Percentiles rank a stretch among this genome's conserved stretches.
Evolutionary conservation across 441 rosid genomes (phyloP).

Genomic region (Euphorbia corollata): DNA sequence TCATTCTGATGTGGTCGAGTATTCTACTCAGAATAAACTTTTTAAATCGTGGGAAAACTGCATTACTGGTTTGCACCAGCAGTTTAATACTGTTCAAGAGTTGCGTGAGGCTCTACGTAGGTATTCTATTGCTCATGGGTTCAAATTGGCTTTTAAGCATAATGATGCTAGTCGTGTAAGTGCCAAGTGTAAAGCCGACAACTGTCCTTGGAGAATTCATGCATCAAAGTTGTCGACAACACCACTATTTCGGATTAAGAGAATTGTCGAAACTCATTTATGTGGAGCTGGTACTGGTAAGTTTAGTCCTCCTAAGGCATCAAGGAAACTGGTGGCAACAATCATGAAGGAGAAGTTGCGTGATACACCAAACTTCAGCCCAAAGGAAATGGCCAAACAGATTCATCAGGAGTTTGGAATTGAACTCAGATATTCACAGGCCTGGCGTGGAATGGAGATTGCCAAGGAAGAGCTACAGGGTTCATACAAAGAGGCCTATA

Average conservation of each 20-base stretch:
- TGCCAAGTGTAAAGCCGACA: slow-evolving; percentile 38
- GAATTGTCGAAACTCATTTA: slow-evolving; percentile 30
- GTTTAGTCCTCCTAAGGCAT: slow-evolving; percentile 24
- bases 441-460: slow-evolving; percentile 48
- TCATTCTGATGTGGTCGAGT: slow-evolving; percentile 1
- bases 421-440: slow-evolving; percentile 41
- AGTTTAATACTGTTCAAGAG: slow-evolving; percentile 40
- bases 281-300: slow-evolving; percentile 31
- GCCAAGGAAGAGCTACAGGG: slow-evolving; percentile 45
- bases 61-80: slow-evolving; percentile 47
- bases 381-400: slow-evolving; percentile 42
- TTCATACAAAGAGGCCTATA: slow-evolving; percentile 38
- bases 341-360: slow-evolving; percentile 43
- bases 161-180: slow-evolving; percentile 41
- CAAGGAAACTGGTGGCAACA: slow-evolving; percentile 41
- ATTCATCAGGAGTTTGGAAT: slow-evolving; percentile 43
- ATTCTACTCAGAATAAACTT: slow-evolving; percentile 22
- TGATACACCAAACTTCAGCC: slow-evolving; percentile 38
- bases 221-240: slow-evolving; percentile 40
- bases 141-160: slow-evolving; percentile 35
- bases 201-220: slow-evolving; percentile 46
- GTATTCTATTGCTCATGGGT: slow-evolving; percentile 43
- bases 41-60: slow-evolving; percentile 30
- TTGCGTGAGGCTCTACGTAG: slow-evolving; percentile 44
- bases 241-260: slow-evolving; percentile 38